Evolutionary conservation across 352 stramenopile species (phyloP).

Genomic region (Aphanomyces astaci): DNA sequence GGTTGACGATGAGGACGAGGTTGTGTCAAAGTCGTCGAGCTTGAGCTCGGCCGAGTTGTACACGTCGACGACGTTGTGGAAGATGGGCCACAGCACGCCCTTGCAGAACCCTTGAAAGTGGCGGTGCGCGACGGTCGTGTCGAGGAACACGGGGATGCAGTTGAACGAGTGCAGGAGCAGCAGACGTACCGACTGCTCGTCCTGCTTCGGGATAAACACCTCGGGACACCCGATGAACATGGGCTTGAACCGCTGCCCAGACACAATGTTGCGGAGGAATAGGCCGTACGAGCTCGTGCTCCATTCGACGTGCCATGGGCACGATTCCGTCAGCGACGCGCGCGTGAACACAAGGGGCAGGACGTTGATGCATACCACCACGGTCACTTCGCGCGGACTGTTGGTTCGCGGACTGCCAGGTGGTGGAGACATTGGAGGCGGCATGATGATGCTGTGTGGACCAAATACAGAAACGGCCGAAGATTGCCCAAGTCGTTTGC

Average conservation of each 20-base stretch:
- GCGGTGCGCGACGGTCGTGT: conserved; percentile 69
- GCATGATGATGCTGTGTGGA: neutral
- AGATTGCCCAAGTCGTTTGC: neutral
- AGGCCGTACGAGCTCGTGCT: conserved; percentile 63
- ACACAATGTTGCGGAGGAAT: conserved; percentile 68
- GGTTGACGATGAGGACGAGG: neutral
- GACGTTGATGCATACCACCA: conserved; percentile 76
- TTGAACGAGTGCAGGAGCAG: conserved; percentile 78
- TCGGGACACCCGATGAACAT: conserved; percentile 70
- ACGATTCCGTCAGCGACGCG: conserved; percentile 25
- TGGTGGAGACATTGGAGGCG: neutral
- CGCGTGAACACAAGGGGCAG: conserved; percentile 65
- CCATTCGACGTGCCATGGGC: conserved; percentile 54
- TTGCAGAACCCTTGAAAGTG: conserved; percentile 95
- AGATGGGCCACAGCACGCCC: conserved; percentile 94
- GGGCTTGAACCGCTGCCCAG: conserved; percentile 41
- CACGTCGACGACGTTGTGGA: conserved; percentile 96
- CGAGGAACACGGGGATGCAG: conserved; percentile 94
- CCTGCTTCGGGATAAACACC: conserved; percentile 50
- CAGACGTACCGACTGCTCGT: conserved; percentile 61
- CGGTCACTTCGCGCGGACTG: conserved; percentile 24
- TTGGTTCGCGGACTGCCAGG: neutral
- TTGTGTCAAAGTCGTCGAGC: conserved; percentile 44
- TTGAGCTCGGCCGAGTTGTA: conserved; percentile 81
- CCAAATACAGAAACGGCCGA: neutral